Conservation (phyloP, 805 yeast genomes). For the Candida ficus region DNA sequence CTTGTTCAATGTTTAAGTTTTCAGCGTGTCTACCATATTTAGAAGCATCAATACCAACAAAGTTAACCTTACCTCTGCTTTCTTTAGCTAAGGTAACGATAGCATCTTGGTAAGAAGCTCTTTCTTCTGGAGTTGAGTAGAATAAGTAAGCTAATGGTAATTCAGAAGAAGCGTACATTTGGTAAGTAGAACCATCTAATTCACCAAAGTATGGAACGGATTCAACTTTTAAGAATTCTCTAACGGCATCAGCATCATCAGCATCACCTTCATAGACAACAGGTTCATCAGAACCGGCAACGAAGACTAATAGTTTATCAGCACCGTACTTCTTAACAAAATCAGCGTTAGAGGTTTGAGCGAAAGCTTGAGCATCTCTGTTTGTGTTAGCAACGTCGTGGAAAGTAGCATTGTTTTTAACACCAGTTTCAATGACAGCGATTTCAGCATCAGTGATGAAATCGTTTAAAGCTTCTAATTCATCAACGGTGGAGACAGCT, state of each 20-base stretch:
- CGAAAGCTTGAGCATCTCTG: slow-evolving; percentile 63
- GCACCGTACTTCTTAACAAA: slow-evolving; percentile 31
- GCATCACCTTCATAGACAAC: slow-evolving; percentile 27
- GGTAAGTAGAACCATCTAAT: slow-evolving; percentile 74
- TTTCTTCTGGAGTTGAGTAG: slow-evolving; percentile 65
- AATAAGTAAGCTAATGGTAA: slow-evolving; percentile 87
- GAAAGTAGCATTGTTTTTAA: slow-evolving; percentile 52
- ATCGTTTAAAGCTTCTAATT: slow-evolving; percentile 44
- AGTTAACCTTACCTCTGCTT: slow-evolving; percentile 74
- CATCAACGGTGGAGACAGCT: slow-evolving; percentile 50
- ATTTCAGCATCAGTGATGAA: slow-evolving; percentile 38
- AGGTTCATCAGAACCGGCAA: slow-evolving; percentile 29
- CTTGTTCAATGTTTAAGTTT: slow-evolving; percentile 75
- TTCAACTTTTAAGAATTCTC: slow-evolving; percentile 42
- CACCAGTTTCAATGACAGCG: slow-evolving; percentile 52
- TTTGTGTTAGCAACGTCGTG: slow-evolving; percentile 52
- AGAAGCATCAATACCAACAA: slow-evolving; percentile 83
- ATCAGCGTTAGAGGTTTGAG: slow-evolving; percentile 37
- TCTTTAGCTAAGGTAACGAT: slow-evolving; percentile 65
- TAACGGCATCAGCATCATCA: slow-evolving; percentile 18
- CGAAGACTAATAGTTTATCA: slow-evolving; percentile 26
- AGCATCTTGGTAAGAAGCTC: slow-evolving; percentile 44
- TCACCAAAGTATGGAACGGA: slow-evolving; percentile 84
- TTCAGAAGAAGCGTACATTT: slow-evolving; percentile 62
- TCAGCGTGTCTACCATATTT: slow-evolving; percentile 83